Evolutionary conservation across 2,329 filamentous ascomycete species (phyloP), one percentile per base, ranked within the genome.

Genomic region (Alternaria gansuensis): DNA sequence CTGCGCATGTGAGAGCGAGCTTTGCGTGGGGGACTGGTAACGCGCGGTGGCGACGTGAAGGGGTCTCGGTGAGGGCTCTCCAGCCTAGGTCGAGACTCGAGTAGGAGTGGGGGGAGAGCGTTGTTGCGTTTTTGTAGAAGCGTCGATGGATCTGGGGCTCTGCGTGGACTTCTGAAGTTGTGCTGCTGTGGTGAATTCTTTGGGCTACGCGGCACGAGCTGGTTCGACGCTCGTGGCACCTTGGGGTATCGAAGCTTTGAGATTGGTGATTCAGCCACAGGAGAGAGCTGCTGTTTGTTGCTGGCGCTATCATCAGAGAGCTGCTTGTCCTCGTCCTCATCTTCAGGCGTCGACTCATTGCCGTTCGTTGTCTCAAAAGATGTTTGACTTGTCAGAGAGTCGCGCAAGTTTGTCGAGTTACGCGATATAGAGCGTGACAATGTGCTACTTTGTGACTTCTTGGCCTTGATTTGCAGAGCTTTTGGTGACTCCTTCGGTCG

Each of bases 291-390:
- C 33, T 49, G 51, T 28, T 66, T 68, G 45, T 61, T 70, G 41
- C 44, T 54, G 26, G 26, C 45, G 34, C 34, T 56, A n/a, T 69
- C 64, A 39, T 71, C 65, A 3, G 65, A 64, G 6, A 74, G 60
- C 50, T 69, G 69, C 61, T 71, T 75, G 28, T 76, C 71, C 45
- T 77, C 76, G 10, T 79, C 77, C 14, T 78, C 76, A 54, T 82
- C 79, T 28, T 81, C 80, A 2, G 81, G 81, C 2, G 81, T 82
- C 2, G 80, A 75, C 56, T 82, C 81, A 54, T 82, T 77, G 3
- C 74, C 70, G 59, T 79, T 79, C 3, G 71, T 75, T 29, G 79
- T 80, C 62, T 83, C 81, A 59, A 83, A 82, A 3, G 79, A 80
- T 2, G 81, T 83, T 17, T 80, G 77, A 1, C 71, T 75, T 0